Percentiles rank a stretch among this genome's conserved stretches.
phyloP scores from a whole-genome alignment of 2,329 filamentous ascomycete species.

The Fusarium domesticum region DNA sequence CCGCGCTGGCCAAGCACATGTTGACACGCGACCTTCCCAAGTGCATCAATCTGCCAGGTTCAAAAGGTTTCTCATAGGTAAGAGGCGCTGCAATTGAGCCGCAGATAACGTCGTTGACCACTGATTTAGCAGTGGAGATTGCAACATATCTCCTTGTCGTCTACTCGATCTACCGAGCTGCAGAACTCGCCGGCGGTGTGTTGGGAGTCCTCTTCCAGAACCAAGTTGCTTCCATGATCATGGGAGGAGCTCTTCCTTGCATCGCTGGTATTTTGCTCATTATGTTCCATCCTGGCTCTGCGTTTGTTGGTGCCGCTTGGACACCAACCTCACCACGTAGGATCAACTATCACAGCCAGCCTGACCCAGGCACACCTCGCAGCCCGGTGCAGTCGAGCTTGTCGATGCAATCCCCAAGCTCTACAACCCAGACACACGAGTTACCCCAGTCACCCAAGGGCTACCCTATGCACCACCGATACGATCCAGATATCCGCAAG shows the following conservation, averaged over 20 bases:
- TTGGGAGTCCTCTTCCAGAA: constrained; percentile 37
- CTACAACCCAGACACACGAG: neutral
- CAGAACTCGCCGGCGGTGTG: constrained; percentile 39
- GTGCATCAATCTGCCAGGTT: constrained; percentile 44
- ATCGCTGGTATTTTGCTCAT: constrained; percentile 36
- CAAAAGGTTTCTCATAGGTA: constrained; percentile 45
- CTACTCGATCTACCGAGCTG: constrained; percentile 41
- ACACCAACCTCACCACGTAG: constrained; percentile 36
- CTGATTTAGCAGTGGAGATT: constrained; percentile 36
- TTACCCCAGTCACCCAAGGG: constrained; percentile 10
- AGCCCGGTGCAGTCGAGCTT: neutral
- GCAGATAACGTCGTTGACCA: constrained; percentile 7
- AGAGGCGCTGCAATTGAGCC: constrained; percentile 10
- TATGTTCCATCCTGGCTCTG: constrained; percentile 37
- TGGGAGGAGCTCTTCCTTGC: constrained; percentile 42
- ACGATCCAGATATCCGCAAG: constrained; percentile 35
- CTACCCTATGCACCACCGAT: constrained; percentile 31
- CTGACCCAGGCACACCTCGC: constrained; percentile 17
- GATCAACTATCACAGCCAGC: constrained; percentile 19
- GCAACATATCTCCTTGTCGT: constrained; percentile 38
- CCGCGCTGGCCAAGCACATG: constrained; percentile 35
- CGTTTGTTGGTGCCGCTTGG: constrained; percentile 40
- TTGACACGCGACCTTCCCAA: constrained; percentile 39
- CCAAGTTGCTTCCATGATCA: constrained; percentile 37
- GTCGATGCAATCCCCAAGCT: constrained; percentile 10